Conservation (phyloP, 495 filamentous ascomycete genomes). For the Xylaria grammica region DNA sequence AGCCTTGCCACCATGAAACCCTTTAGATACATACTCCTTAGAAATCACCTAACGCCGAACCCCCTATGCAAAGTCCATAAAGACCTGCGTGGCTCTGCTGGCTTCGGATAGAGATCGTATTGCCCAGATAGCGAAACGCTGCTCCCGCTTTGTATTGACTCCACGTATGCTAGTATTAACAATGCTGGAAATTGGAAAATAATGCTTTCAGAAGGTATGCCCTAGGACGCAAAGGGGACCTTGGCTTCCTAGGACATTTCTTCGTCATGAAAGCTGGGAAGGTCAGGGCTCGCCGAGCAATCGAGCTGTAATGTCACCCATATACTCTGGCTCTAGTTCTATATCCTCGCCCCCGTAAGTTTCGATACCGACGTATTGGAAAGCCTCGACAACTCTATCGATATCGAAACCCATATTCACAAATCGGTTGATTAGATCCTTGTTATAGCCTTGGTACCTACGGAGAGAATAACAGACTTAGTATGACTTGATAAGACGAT, state of each 20-base stretch:
- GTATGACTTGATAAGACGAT: neutral
- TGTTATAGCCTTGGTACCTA: constrained; percentile 90
- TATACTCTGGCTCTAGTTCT: constrained; percentile 81
- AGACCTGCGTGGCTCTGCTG: neutral
- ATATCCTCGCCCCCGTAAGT: constrained; percentile 77
- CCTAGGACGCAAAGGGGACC: neutral
- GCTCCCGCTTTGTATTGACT: neutral
- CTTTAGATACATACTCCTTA: neutral
- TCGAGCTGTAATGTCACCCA: constrained; percentile 86
- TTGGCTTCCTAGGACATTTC: neutral
- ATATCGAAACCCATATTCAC: constrained; percentile 93
- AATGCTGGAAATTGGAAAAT: neutral
- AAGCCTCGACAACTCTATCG: constrained; percentile 83
- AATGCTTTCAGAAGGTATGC: neutral
- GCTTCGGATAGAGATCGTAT: neutral
- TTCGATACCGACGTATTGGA: constrained; percentile 82
- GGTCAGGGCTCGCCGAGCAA: constrained; percentile 72
- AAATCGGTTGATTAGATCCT: constrained; percentile 85
- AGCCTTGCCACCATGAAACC: neutral
- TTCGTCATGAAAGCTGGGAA: neutral
- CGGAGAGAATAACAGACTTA: neutral
- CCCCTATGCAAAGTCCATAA: constrained; percentile 18
- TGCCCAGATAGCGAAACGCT: neutral
- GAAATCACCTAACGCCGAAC: constrained; percentile 9
- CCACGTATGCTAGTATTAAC: neutral